phyloP scores from a whole-genome alignment of 805 yeast species.

The Ogataea henricii region DNA sequence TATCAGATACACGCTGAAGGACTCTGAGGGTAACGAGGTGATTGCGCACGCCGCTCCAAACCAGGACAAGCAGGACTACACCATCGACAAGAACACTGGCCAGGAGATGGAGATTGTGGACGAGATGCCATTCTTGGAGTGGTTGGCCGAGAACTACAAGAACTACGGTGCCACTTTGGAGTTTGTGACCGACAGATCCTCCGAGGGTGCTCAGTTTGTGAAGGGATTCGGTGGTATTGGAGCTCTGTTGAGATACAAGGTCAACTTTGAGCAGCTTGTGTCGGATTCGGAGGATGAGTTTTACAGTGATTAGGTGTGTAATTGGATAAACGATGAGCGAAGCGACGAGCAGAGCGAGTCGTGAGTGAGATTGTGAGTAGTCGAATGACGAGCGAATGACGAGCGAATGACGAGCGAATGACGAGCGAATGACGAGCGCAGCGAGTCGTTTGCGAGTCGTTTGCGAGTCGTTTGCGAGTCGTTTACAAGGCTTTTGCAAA shows the following conservation, averaged over 20 bases:
- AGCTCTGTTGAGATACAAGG: slow-evolving; percentile 92
- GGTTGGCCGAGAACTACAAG: slow-evolving; percentile 97
- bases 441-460: too few species aligned
- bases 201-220: slow-evolving; percentile 98
- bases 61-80: slow-evolving; percentile 71
- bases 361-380: too few species aligned
- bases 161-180: slow-evolving; percentile 94
- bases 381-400: too few species aligned
- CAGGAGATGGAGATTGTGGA: slow-evolving; percentile 86
- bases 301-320: slow-evolving; percentile 47
- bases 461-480: too few species aligned
- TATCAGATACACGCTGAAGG: slow-evolving; percentile 80
- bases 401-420: too few species aligned
- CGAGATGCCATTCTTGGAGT: slow-evolving; percentile 87
- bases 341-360: too few species aligned
- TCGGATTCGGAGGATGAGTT: slow-evolving; percentile 89
- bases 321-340: too few species aligned
- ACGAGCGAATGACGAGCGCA: too few species aligned
- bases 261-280: slow-evolving; percentile 92
- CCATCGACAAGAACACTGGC: slow-evolving; percentile 83
- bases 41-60: slow-evolving; percentile 73
- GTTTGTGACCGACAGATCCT: slow-evolving; percentile 93
- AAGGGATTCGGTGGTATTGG: slow-evolving; percentile 99
- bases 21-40: slow-evolving; percentile 75
- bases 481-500: too few species aligned